Base-by-base conservation (phyloP, 345 rosid species). In the Sisymbrium altissimum region DNA sequence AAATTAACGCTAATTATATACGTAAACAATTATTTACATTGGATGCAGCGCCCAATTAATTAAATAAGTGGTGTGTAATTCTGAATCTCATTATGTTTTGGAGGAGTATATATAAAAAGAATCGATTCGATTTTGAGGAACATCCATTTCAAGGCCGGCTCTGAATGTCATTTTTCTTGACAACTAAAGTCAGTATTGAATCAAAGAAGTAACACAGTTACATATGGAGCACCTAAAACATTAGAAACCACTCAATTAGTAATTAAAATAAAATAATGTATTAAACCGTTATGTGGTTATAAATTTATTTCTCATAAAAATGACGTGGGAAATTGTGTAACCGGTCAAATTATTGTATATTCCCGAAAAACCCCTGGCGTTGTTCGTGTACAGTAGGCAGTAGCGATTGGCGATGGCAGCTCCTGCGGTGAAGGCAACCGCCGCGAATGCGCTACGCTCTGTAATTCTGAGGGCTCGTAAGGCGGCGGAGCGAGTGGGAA, bases 401-500 rank as follows among this genome's bases (percentile, higher is more conserved):
- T 14, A 17, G 13, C 43, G 54, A 53, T 63, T n/a, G 52, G 45
- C 10, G 60, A 88, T 85, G 94, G 91, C 88, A 30, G 82, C 85
- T 49, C 83, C 80, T 45, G 86, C 86, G 4, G 81, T 83, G 71
- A 87, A 84, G 74, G 81, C 85, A 52, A 81, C 76, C 9, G 89
- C 85, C 19, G 83, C 81, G 53, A 72, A 73, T 62, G 96, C 97
- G 3, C 88, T 91, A 40, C 92, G 91, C 8, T 88, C 94, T 2
- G 97, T 87, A 9, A 57, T 91, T 54, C 59, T 50, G 68, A 88
- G 96, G 13, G 96, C 83, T 71, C 88, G 87, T 3, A 87, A 84
- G 49, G 96, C 90, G 13, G 96, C 94, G 18, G 89, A 83, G 80
- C 73, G 70, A 3, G 79, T 85, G 1, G 86, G 91, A 44, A 85